Evolutionary conservation across 352 stramenopile species (phyloP), one percentile per base, ranked within the genome.

Genomic region (Phytophthora tentaculata): DNA sequence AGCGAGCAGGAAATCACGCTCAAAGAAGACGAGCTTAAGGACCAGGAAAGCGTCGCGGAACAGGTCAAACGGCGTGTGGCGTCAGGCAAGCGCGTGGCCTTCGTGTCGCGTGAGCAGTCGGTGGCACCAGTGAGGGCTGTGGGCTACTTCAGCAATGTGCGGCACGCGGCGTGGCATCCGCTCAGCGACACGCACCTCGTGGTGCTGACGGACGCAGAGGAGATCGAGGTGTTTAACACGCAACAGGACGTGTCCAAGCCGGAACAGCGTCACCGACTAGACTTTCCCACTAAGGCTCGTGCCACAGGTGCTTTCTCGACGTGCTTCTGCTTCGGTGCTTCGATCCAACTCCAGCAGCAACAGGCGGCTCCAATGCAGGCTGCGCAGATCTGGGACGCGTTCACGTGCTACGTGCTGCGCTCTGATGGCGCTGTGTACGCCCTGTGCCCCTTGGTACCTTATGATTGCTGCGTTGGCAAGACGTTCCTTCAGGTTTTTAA

Each of bases 401-500:
- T 95, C 61, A 92, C 83, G 45, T 88, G 74, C 64, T 95, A 91
- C 61, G 48, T 95, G 5, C 60, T 95, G 28, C 84, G 85, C 17
- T 91, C 80, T 14, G 83, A 93, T 44, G 87, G 87, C 28, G 71
- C 85, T 14, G 67, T 95, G 44, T 94, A 84, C 48, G 81, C 83
- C 22, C 59, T 95, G 23, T 92, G 78, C 63, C 87, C 87, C 9
- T 63, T 95, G 44, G 81, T 92, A 20, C 85, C 87, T 17, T 91
- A 79, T 60, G 83, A 83, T 67, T 83, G 76, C 47, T 74, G 69
- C n/a, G 77, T 81, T 20, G 76, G 67, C 45, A 71, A 73, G 22
- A 58, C 60, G 5, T 71, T 91, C 26, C 56, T 91, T 20, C 56
- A 85, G 41, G 73, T 79, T 23, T 65, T 95, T n/a, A 70, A 72